A percentile compares a stretch with the other conserved stretches of the same genome.
Evolutionary conservation across 768 basidiomycete species (phyloP).

Genomic region (Mycena galericulata): DNA sequence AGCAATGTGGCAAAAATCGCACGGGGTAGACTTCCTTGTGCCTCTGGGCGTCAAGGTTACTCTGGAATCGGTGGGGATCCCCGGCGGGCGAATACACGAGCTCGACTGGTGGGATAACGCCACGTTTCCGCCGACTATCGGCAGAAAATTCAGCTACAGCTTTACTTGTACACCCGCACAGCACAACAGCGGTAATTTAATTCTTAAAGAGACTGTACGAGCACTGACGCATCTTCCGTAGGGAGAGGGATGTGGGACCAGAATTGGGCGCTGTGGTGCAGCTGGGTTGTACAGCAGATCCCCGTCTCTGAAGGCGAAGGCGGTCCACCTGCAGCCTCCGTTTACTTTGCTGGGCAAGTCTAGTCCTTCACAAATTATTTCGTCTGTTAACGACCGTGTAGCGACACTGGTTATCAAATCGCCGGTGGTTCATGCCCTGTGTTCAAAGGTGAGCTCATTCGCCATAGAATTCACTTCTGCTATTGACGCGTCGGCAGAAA

Average conservation of each 20-base stretch:
- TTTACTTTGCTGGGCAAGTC: constrained; percentile 27
- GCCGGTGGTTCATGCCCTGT: constrained; percentile 48
- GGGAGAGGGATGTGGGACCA: constrained; percentile 50
- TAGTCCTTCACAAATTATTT: neutral
- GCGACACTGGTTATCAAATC: constrained; percentile 55
- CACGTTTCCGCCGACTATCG: constrained; percentile 28
- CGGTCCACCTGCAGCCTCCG: neutral
- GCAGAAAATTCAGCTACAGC: constrained; percentile 13
- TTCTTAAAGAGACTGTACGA: neutral
- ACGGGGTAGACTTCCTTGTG: constrained; percentile 48
- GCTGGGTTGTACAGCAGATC: constrained; percentile 53
- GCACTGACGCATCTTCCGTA: constrained; percentile 24
- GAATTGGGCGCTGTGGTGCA: constrained; percentile 51
- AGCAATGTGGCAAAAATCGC: constrained; percentile 34
- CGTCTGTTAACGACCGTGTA: constrained; percentile 42
- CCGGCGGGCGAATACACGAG: constrained; percentile 45
- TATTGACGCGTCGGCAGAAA: constrained; percentile 40
- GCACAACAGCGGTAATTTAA: constrained; percentile 51
- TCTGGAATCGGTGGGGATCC: constrained; percentile 44
- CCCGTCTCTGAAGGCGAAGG: too few species aligned
- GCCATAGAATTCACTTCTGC: neutral
- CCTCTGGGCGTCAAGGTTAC: constrained; percentile 48
- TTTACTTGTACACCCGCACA: constrained; percentile 56
- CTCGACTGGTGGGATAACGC: constrained; percentile 57
- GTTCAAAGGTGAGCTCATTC: constrained; percentile 44